Evolutionary conservation across 2,329 filamentous ascomycete species (phyloP), one percentile per base, ranked within the genome.

Genomic region (Emergomyces pasteurianus): DNA sequence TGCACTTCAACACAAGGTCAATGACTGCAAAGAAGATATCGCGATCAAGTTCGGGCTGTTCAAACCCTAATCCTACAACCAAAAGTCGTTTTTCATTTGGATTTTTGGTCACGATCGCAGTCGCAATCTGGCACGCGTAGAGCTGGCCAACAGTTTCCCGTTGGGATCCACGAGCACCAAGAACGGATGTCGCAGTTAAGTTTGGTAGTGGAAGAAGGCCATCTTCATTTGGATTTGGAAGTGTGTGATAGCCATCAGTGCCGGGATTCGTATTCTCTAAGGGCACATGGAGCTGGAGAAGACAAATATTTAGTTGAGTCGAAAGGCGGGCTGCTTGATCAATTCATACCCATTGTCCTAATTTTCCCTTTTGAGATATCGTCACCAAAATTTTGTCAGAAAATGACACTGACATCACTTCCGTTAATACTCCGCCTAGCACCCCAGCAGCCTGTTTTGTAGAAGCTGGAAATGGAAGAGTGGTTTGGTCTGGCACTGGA

Each of bases 351-450:
- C 94, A 99, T 80, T 97, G 94, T 23, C 89, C 88, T 54, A 97
- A 77, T 62, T 87, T 83, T 7, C 92, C 92, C 63, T 87, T 83
- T 76, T 97, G 94, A 0, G 89, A 89, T 62, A 97, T 82, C 0
- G 91, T 96, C 64, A 99, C 79, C 67, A 99, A 77, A 68, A 99
- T 90, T 75, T 90, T 95, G 81, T 97, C 94, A 9, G 86, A 81
- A 75, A 97, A 97, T 67, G 81, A 84, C 59, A 91, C 79, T 12
- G 81, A 81, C 46, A 84, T 86, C 40, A 89, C 86, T 65, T 90
- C 85, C 1, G 94, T 97, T 42, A 80, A 73, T 26, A 86, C 73
- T 36, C 84, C 85, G 64, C 86, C 84, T 63, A 96, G 83, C 2
- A 79, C 71, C 2, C 86, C 86, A 1, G 80, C 79, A 16, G 79